Conservation (phyloP, 257 asterid genomes). For the Capsicum pubescens region DNA sequence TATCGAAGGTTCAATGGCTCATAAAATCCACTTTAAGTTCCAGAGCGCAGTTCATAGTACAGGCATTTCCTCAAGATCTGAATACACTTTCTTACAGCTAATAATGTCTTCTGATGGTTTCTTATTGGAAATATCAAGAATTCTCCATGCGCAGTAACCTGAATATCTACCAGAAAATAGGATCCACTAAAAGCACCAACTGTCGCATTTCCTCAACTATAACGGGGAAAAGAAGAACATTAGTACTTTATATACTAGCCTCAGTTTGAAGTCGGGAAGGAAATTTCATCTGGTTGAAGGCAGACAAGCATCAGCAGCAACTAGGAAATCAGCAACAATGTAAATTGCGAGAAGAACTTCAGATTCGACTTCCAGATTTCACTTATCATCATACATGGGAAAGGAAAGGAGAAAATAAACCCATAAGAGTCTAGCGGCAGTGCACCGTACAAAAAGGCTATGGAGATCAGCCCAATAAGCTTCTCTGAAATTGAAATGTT, state of each 20-base stretch:
- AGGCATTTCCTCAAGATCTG: slow-evolving; percentile 77
- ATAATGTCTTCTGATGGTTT: neutral
- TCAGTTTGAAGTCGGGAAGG: slow-evolving; percentile 63
- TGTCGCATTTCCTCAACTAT: neutral
- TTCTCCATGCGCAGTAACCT: slow-evolving; percentile 97
- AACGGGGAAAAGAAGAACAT: neutral
- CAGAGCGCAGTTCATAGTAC: slow-evolving; percentile 64
- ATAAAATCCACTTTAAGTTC: slow-evolving; percentile 63
- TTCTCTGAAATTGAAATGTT: slow-evolving; percentile 71
- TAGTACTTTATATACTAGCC: slow-evolving; percentile 46
- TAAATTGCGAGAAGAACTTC: slow-evolving; percentile 50
- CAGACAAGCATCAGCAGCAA: slow-evolving; percentile 74
- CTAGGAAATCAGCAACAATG: slow-evolving; percentile 40
- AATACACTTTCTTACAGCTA: slow-evolving; percentile 65
- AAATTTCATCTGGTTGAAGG: slow-evolving; percentile 58
- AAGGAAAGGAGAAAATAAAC: slow-evolving; percentile 58
- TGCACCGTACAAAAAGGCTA: slow-evolving; percentile 55
- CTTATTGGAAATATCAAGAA: slow-evolving; percentile 59
- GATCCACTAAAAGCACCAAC: neutral
- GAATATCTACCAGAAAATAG: slow-evolving; percentile 60
- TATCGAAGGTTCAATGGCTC: slow-evolving; percentile 52
- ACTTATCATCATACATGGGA: slow-evolving; percentile 45
- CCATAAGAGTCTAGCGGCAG: slow-evolving; percentile 58
- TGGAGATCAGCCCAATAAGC: slow-evolving; percentile 80
- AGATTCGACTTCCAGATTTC: slow-evolving; percentile 43